Evolutionary conservation across 23 red algal genomes (phyloP).

Genomic region (Gracilaria caudata): DNA sequence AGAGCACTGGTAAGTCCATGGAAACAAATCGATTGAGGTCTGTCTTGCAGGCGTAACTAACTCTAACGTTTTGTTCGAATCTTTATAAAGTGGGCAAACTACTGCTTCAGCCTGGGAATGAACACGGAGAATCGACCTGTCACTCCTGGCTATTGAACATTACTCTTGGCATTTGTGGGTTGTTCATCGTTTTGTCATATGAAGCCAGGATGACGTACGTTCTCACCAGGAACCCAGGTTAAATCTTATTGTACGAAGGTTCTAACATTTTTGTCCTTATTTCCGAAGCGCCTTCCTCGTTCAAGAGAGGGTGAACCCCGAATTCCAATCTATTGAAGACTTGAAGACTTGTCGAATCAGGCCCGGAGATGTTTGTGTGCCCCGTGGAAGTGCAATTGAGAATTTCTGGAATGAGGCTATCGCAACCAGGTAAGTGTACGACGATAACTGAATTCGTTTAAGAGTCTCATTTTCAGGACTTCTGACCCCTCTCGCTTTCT

Average conservation of each 20-base stretch:
- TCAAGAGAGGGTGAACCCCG: slow-evolving; percentile 9
- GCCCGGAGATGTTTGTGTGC: slow-evolving; percentile 45
- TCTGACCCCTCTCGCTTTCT: no score
- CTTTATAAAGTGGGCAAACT: neutral
- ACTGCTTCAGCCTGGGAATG: neutral
- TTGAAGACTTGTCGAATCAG: slow-evolving; percentile 34
- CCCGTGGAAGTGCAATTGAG: slow-evolving; percentile 29
- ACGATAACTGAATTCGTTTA: no score
- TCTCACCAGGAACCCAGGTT: neutral
- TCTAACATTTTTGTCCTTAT: neutral
- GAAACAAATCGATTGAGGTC: neutral
- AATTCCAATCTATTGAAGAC: slow-evolving; percentile 18
- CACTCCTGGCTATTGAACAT: neutral
- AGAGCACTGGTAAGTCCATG: neutral
- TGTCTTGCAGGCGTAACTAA: neutral
- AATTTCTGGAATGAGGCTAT: slow-evolving; percentile 43
- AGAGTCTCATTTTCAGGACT: no score
- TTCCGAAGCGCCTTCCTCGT: slow-evolving; percentile 51
- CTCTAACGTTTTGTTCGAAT: neutral
- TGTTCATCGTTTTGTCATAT: neutral
- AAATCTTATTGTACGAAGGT: no score
- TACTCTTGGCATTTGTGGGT: neutral
- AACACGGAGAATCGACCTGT: neutral
- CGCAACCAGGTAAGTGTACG: slow-evolving; percentile 8
- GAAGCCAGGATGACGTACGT: slow-evolving; percentile 8